Percentiles rank a stretch among this genome's conserved stretches.
phyloP scores from a whole-genome alignment of 306 rosid species.

The Pterocarpus macrocarpus region DNA sequence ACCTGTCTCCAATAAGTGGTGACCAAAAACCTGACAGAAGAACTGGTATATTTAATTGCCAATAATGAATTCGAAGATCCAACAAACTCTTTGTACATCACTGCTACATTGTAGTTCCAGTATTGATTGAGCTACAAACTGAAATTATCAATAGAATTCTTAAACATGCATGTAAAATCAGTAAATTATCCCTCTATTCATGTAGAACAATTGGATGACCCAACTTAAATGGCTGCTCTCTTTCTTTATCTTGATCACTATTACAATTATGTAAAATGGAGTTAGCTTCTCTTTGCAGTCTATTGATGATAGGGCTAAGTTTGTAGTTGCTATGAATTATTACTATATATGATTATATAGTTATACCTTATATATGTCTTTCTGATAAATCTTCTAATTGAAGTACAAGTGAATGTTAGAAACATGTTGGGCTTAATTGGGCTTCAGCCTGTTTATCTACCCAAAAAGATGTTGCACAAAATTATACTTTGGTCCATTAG shows the following conservation, averaged over 20 bases:
- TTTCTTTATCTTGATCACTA: not conserved
- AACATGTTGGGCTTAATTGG: not conserved
- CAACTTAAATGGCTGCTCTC: not conserved
- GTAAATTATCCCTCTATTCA: not conserved
- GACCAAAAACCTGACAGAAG: not conserved
- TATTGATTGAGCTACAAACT: conserved; percentile 15
- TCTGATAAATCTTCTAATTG: conserved; percentile 11
- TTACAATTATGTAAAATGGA: not conserved
- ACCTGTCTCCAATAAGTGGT: not conserved
- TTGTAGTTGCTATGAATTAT: conserved; percentile 4
- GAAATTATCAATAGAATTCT: not conserved
- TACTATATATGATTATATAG: not conserved
- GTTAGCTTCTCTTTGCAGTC: not conserved
- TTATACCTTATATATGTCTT: not conserved
- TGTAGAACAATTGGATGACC: not conserved
- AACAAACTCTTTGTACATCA: not conserved
- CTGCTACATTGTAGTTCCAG: not conserved
- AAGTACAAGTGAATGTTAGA: conserved; percentile 6
- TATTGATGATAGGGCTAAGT: not conserved
- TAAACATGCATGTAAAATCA: not conserved
- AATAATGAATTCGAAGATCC: conserved; percentile 9
- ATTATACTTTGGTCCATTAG: not conserved
- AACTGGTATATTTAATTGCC: not conserved
- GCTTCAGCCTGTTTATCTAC: not conserved
- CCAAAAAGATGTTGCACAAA: not conserved